These are phyloP conservation scores for Rachicladosporium sp. DNA, from an alignment of 2,329 filamentous ascomycete genomes.

Conservation along the genomic window DNA sequence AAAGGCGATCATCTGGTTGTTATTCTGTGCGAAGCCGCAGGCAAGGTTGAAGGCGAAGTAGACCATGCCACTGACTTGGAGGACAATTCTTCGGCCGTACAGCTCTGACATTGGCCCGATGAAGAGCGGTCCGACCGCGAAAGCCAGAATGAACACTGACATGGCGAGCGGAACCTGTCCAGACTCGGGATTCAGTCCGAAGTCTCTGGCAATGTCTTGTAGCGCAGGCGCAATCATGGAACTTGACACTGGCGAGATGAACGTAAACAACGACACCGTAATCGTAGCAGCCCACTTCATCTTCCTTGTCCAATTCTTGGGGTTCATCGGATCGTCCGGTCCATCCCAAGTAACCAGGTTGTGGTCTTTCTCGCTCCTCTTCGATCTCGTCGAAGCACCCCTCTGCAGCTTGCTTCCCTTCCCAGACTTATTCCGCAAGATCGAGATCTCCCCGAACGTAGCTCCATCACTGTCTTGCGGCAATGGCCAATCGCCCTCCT, in stretches of 20 bases:
- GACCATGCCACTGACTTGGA: conserved; percentile 25
- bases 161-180: conserved; percentile 18
- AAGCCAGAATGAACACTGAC: conserved; percentile 27
- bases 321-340: conserved; percentile 33
- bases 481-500: conserved; percentile 15
- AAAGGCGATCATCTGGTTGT: conserved; percentile 23
- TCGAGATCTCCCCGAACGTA: conserved; percentile 21
- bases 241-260: conserved; percentile 27
- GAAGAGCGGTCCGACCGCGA: conserved; percentile 25
- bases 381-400: conserved; percentile 15
- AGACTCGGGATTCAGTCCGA: conserved; percentile 12
- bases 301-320: conserved; percentile 34
- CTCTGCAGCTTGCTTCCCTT: conserved; percentile 18
- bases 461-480: conserved; percentile 12
- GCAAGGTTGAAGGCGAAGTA: conserved; percentile 27
- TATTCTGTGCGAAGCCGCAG: conserved; percentile 24
- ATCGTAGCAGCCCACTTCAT: conserved; percentile 34
- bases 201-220: conserved; percentile 16
- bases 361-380: conserved; percentile 20
- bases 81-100: conserved; percentile 24
- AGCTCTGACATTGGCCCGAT: conserved; percentile 26
- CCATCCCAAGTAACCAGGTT: conserved; percentile 34
- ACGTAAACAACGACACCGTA: conserved; percentile 29
- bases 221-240: conserved; percentile 29
- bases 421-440: conserved; percentile 17